phyloP scores from a whole-genome alignment of 1,284 basidiomycete genomes.

The Thelephora terrestris region DNA sequence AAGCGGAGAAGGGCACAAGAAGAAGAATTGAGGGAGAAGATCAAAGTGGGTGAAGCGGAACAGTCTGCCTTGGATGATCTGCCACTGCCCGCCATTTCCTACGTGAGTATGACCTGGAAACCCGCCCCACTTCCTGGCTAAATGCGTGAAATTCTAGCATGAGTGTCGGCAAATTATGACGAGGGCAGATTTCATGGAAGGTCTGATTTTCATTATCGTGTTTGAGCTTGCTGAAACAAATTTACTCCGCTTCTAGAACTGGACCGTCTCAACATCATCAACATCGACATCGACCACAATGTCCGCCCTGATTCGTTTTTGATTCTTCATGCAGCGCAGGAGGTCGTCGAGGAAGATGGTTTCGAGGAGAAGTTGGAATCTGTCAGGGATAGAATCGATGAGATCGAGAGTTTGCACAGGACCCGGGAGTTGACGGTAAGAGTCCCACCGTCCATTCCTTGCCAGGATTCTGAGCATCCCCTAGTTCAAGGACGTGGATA shows the following conservation, averaged over 20 bases:
- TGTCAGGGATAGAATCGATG: conserved; percentile 64
- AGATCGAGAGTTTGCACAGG: conserved; percentile 62
- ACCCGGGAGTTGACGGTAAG: conserved; percentile 63
- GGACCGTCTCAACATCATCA: conserved; percentile 58
- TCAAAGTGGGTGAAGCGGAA: conserved; percentile 28
- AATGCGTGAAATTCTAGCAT: conserved; percentile 28
- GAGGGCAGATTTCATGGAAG: conserved; percentile 69
- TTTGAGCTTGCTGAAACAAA: neutral
- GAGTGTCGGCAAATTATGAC: conserved; percentile 74
- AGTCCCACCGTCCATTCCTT: conserved; percentile 6
- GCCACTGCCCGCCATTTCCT: conserved; percentile 51
- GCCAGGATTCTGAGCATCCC: neutral
- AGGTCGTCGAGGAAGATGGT: conserved; percentile 59
- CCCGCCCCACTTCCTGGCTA: neutral
- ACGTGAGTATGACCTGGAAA: conserved; percentile 29
- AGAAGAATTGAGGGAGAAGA: conserved; percentile 28
- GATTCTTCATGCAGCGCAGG: conserved; percentile 56
- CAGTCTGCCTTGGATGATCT: conserved; percentile 30
- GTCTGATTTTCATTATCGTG: conserved; percentile 23
- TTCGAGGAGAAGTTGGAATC: conserved; percentile 65
- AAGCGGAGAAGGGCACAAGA: conserved; percentile 43
- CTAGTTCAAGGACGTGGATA: conserved; percentile 56
- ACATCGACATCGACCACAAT: conserved; percentile 73
- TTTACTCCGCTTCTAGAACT: conserved; percentile 31
- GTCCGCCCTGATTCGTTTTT: conserved; percentile 74